phyloP scores from a whole-genome alignment of 345 rosid species.

The Erysimum cheiranthoides region DNA sequence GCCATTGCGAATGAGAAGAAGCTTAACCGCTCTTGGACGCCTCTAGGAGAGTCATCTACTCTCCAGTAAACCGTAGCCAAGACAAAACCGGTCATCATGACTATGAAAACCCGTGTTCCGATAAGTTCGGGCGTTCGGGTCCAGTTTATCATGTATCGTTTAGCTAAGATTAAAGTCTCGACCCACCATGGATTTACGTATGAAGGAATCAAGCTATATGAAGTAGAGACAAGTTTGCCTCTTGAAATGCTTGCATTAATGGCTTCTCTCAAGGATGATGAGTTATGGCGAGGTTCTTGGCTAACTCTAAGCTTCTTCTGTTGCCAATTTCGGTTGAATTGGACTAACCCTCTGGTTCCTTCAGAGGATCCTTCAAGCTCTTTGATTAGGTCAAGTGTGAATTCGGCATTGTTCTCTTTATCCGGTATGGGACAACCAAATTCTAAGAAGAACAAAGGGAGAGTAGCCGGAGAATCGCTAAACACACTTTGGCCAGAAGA shows the following conservation, averaged over 20 bases:
- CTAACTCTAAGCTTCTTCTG: constrained; percentile 20
- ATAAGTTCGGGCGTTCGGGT: constrained; percentile 45
- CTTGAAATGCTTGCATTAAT: constrained; percentile 40
- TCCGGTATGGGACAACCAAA: constrained; percentile 78
- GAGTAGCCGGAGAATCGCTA: constrained; percentile 57
- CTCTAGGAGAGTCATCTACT: constrained; percentile 50
- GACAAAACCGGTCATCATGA: constrained; percentile 53
- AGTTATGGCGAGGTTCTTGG: constrained; percentile 28
- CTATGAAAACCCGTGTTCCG: constrained; percentile 37
- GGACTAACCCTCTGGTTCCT: constrained; percentile 63
- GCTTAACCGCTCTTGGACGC: constrained; percentile 55
- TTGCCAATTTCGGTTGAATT: constrained; percentile 74
- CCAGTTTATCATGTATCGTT: constrained; percentile 51
- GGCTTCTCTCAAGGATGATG: constrained; percentile 42
- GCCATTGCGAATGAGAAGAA: constrained; percentile 59
- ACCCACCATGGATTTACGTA: constrained; percentile 44
- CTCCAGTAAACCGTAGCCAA: constrained; percentile 75
- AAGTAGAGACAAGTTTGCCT: constrained; percentile 43
- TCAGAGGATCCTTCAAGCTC: constrained; percentile 57
- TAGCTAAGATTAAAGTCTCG: constrained; percentile 36
- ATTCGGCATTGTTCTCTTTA: constrained; percentile 75
- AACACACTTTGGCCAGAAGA: constrained; percentile 62
- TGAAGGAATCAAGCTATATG: constrained; percentile 28
- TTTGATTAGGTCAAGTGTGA: constrained; percentile 75
- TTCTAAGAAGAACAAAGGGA: constrained; percentile 64